A percentile compares a stretch with the other conserved stretches of the same genome.
phyloP scores from a whole-genome alignment of 805 yeast genomes.

The Cyberlindnera maclurae region DNA sequence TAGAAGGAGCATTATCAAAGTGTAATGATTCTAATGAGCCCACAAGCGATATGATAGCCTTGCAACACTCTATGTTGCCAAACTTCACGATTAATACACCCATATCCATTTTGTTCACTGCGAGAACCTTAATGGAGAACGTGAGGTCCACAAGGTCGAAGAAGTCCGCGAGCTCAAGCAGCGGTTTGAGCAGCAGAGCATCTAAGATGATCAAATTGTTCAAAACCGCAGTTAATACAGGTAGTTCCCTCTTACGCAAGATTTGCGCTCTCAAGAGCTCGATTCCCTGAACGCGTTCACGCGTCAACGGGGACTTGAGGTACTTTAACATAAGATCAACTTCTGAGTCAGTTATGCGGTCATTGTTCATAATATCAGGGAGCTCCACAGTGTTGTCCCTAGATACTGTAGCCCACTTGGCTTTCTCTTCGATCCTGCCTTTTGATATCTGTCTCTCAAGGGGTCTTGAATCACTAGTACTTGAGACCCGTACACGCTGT shows the following conservation, averaged over 20 bases:
- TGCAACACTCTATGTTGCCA: slow-evolving; percentile 6
- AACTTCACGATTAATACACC: slow-evolving; percentile 13
- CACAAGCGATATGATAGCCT: slow-evolving; percentile 15
- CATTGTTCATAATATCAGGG: neutral
- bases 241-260: neutral
- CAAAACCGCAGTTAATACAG: slow-evolving; percentile 16
- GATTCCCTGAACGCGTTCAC: slow-evolving; percentile 22
- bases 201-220: slow-evolving; percentile 19
- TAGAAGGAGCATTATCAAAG: slow-evolving; percentile 21
- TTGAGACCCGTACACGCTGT: slow-evolving; percentile 19
- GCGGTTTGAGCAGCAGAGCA: slow-evolving; percentile 25
- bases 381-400: slow-evolving; percentile 5
- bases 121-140: slow-evolving; percentile 25
- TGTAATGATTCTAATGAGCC: slow-evolving; percentile 13
- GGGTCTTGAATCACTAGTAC: slow-evolving; percentile 12
- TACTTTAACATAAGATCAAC: slow-evolving; percentile 6
- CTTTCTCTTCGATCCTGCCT: slow-evolving; percentile 10
- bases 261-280: slow-evolving; percentile 8
- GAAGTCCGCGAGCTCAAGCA: slow-evolving; percentile 23
- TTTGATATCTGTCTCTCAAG: slow-evolving; percentile 14
- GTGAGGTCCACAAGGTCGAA: slow-evolving; percentile 22
- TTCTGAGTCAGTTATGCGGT: neutral
- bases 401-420: slow-evolving; percentile 2
- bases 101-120: slow-evolving; percentile 24
- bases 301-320: slow-evolving; percentile 19